Conservation (phyloP, 2,329 filamentous ascomycete species). For the Diaporthe batatas region DNA sequence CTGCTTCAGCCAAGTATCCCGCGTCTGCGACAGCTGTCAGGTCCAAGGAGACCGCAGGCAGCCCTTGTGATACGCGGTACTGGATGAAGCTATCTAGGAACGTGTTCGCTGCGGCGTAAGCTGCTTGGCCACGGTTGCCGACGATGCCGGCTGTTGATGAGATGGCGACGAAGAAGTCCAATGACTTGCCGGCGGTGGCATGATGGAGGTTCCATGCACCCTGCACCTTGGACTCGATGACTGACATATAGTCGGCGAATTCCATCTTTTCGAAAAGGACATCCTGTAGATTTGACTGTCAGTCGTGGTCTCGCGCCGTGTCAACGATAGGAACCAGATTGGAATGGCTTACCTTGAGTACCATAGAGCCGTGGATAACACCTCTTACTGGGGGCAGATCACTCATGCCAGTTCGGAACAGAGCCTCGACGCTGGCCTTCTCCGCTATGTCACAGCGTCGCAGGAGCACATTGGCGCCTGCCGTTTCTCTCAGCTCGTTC, state of each 20-base stretch:
- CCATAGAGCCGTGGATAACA: conserved; percentile 51
- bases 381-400: conserved; percentile 55
- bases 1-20: conserved; percentile 62
- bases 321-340: background rate
- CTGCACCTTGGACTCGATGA: conserved; percentile 46
- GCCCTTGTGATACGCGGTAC: conserved; percentile 51
- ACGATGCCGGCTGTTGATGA: conserved; percentile 66
- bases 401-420: conserved; percentile 61
- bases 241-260: conserved; percentile 60
- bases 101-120: conserved; percentile 61
- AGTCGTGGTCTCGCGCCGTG: background rate
- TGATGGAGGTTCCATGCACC: conserved; percentile 66
- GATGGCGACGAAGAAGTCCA: conserved; percentile 68
- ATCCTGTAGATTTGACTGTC: conserved; percentile 48
- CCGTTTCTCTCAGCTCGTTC: conserved; percentile 32
- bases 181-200: conserved; percentile 53
- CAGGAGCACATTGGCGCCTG: background rate
- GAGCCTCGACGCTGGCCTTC: conserved; percentile 17
- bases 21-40: conserved; percentile 65
- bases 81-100: conserved; percentile 57
- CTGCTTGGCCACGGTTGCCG: conserved; percentile 65
- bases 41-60: conserved; percentile 60
- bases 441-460: conserved; percentile 55
- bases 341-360: conserved; percentile 50
- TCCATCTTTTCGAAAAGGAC: conserved; percentile 67